Evolutionary conservation across 345 rosid species (phyloP).

Genomic region (Anastatica hierochuntica): DNA sequence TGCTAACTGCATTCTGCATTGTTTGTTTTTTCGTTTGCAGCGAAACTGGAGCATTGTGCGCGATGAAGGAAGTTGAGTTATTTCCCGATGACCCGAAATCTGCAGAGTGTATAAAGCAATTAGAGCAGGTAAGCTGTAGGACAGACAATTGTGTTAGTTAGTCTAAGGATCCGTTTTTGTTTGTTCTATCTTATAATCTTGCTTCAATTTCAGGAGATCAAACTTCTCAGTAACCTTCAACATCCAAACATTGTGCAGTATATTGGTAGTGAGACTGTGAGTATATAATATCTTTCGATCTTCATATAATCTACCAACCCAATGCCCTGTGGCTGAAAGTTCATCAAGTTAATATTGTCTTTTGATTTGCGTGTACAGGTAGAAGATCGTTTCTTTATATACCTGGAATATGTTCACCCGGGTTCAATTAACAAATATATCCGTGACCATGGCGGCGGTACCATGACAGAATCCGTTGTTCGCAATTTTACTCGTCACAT

Average conservation of each 20-base stretch:
- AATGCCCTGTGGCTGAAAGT: background rate
- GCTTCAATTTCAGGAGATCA: conserved; percentile 59
- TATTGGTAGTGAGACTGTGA: conserved; percentile 93
- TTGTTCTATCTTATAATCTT: background rate
- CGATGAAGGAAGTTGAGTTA: conserved; percentile 93
- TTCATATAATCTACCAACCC: background rate
- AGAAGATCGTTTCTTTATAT: conserved; percentile 76
- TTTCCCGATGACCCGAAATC: conserved; percentile 90
- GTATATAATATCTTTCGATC: conserved; percentile 27
- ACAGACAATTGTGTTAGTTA: background rate
- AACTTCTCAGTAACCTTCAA: conserved; percentile 80
- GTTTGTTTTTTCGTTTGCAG: conserved; percentile 32
- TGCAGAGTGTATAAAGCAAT: conserved; percentile 70
- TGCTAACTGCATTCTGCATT: conserved; percentile 8
- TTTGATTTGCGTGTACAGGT: conserved; percentile 35
- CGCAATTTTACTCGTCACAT: conserved; percentile 94
- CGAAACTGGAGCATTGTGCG: conserved; percentile 93
- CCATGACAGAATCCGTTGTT: conserved; percentile 84
- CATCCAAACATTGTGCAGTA: conserved; percentile 98
- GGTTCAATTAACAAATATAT: conserved; percentile 84
- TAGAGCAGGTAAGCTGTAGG: conserved; percentile 56
- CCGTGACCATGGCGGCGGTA: conserved; percentile 85
- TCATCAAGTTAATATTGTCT: conserved; percentile 4
- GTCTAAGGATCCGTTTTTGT: background rate
- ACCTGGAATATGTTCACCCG: conserved; percentile 91